Evolutionary conservation across 345 rosid species (phyloP).

Genomic region (Citrus medica): DNA sequence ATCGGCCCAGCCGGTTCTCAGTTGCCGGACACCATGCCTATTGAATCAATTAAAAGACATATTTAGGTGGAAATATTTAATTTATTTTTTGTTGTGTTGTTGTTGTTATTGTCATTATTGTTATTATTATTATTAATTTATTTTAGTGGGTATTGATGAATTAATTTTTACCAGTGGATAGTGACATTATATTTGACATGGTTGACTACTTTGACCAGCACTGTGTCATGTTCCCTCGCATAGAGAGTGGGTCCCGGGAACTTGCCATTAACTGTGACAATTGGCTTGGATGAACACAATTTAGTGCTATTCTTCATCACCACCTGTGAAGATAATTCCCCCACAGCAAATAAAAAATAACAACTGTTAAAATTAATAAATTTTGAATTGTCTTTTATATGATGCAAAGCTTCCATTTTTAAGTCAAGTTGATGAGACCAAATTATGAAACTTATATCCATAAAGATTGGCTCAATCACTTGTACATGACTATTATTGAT

Average conservation of each 20-base stretch:
- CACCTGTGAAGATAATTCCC: conserved; percentile 38
- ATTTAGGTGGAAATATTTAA: not conserved
- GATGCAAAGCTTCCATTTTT: not conserved
- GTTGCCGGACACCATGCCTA: conserved; percentile 85
- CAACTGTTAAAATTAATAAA: not conserved
- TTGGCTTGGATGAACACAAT: conserved; percentile 74
- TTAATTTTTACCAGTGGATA: conserved; percentile 64
- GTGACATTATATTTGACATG: conserved; percentile 80
- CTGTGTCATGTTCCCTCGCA: conserved; percentile 83
- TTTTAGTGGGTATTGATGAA: not conserved
- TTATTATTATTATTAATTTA: too few species aligned
- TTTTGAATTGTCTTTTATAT: not conserved
- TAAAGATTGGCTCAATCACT: not conserved
- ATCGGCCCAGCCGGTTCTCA: conserved; percentile 93
- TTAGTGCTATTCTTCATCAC: conserved; percentile 62
- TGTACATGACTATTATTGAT: too few species aligned
- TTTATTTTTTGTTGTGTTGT: too few species aligned
- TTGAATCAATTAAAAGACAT: not conserved
- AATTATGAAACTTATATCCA: not conserved
- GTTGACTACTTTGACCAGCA: conserved; percentile 76
- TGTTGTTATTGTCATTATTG: too few species aligned
- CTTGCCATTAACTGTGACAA: conserved; percentile 76
- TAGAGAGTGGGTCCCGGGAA: conserved; percentile 88
- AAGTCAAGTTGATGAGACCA: not conserved
- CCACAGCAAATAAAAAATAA: not conserved